phyloP scores from a whole-genome alignment of 73 alveolate species.

The Uronychia setigera region DNA sequence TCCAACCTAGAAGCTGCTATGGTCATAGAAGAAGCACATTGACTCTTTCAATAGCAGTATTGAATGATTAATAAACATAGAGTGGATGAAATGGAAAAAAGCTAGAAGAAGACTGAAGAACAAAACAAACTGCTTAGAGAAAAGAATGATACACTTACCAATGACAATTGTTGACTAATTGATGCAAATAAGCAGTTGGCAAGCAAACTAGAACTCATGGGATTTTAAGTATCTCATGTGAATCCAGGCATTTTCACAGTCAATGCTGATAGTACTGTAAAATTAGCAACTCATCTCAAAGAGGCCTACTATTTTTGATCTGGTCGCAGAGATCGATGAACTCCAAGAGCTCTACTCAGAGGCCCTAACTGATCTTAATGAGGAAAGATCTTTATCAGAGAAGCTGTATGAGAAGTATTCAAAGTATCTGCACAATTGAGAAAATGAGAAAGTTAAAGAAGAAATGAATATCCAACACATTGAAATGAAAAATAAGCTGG shows the following conservation, averaged over 20 bases:
- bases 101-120: background rate
- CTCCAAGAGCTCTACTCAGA: background rate
- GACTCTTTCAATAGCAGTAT: background rate
- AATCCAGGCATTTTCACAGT: background rate
- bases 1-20: background rate
- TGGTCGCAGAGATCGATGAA: background rate
- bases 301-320: background rate
- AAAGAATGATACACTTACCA: background rate
- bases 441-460: background rate
- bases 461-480: background rate
- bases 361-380: background rate
- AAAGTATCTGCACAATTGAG: background rate
- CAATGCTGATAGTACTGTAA: background rate
- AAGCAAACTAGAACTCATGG: background rate
- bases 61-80: background rate
- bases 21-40: background rate
- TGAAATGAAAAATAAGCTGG: slow-evolving; percentile 20
- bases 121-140: background rate
- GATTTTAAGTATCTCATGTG: background rate
- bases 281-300: background rate
- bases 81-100: background rate
- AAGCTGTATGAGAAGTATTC: background rate
- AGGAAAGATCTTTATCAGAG: background rate
- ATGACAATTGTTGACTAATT: background rate
- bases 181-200: background rate